phyloP scores from a whole-genome alignment of 2,329 filamentous ascomycete species.

The Penicillium sp. region DNA sequence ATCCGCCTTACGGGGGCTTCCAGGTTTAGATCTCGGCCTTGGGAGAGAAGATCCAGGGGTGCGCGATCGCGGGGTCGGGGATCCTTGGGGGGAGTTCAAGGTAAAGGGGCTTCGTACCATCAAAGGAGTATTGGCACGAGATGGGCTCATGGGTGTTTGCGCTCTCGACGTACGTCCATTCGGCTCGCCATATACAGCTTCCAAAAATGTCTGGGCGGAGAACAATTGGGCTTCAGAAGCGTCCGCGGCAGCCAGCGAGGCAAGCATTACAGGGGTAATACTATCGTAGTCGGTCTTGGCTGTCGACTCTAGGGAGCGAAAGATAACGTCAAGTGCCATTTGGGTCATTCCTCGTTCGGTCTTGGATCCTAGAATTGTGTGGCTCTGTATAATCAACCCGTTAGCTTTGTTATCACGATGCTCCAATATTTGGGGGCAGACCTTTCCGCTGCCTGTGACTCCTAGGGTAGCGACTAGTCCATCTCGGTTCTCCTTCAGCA shows the following conservation, averaged over 20 bases:
- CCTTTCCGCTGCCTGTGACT: slow-evolving; percentile 95
- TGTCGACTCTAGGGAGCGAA: slow-evolving; percentile 71
- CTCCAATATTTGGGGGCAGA: slow-evolving; percentile 36
- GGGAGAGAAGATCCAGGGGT: slow-evolving; percentile 16
- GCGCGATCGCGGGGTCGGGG: slow-evolving; percentile 15
- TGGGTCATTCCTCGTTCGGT: slow-evolving; percentile 87
- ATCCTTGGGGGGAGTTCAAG: slow-evolving; percentile 22
- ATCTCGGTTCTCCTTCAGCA: slow-evolving; percentile 80
- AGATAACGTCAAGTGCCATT: slow-evolving; percentile 84
- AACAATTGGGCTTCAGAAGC: slow-evolving; percentile 75
- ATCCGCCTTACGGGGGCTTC: slow-evolving; percentile 12
- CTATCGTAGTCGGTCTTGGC: slow-evolving; percentile 60
- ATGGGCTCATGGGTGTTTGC: slow-evolving; percentile 62
- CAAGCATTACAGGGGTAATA: slow-evolving; percentile 60
- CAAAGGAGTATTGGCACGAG: slow-evolving; percentile 44
- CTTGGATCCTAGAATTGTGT: slow-evolving; percentile 89
- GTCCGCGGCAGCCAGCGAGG: slow-evolving; percentile 73
- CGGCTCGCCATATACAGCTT: slow-evolving; percentile 69
- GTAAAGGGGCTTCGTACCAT: slow-evolving; percentile 42
- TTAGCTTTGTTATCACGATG: slow-evolving; percentile 8
- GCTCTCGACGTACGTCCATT: slow-evolving; percentile 61
- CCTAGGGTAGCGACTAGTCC: slow-evolving; percentile 87
- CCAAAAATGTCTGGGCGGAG: slow-evolving; percentile 72
- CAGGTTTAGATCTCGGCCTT: slow-evolving; percentile 8
- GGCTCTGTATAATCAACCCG: slow-evolving; percentile 59